phyloP scores from a whole-genome alignment of 139 green algal species.

The Closterium sp. region DNA sequence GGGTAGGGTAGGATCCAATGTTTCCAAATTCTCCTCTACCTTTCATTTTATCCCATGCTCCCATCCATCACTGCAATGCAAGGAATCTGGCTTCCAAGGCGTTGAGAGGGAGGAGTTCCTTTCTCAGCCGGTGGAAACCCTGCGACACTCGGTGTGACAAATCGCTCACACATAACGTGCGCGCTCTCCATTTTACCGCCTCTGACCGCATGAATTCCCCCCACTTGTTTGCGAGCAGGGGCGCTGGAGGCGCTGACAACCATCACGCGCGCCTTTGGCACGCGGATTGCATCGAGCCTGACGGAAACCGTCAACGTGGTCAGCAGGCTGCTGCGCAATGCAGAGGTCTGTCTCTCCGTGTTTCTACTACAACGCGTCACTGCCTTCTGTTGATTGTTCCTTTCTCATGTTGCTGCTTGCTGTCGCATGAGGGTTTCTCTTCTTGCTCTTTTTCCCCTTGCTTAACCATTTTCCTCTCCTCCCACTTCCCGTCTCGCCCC shows the following conservation, averaged over 20 bases:
- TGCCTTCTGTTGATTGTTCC: not conserved
- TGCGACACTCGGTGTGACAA: too few species aligned
- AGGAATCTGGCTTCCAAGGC: not conserved
- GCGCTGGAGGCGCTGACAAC: slow-evolving; percentile 29
- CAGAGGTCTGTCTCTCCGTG: not conserved
- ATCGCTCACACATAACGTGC: too few species aligned
- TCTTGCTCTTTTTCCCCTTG: too few species aligned
- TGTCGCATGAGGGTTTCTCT: too few species aligned
- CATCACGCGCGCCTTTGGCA: slow-evolving; percentile 11
- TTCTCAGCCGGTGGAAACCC: not conserved
- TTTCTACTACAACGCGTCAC: not conserved
- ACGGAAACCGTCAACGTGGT: slow-evolving; percentile 41
- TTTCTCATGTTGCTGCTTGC: not conserved
- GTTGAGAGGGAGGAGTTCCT: not conserved
- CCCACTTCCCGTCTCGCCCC: not conserved
- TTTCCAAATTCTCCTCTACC: not conserved
- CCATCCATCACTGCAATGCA: not conserved
- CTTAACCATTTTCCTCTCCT: not conserved
- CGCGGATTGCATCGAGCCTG: slow-evolving; percentile 40
- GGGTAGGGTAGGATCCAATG: not conserved
- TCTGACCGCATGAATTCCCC: not conserved
- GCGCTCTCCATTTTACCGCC: too few species aligned
- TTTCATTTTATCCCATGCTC: not conserved
- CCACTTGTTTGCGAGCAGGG: not conserved
- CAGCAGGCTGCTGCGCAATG: slow-evolving; percentile 13